A percentile compares a stretch with the other conserved stretches of the same genome.
These are phyloP conservation scores for Ocimum tenuiflorum DNA, from an alignment of 257 asterid species.

Conservation along the genomic window DNA sequence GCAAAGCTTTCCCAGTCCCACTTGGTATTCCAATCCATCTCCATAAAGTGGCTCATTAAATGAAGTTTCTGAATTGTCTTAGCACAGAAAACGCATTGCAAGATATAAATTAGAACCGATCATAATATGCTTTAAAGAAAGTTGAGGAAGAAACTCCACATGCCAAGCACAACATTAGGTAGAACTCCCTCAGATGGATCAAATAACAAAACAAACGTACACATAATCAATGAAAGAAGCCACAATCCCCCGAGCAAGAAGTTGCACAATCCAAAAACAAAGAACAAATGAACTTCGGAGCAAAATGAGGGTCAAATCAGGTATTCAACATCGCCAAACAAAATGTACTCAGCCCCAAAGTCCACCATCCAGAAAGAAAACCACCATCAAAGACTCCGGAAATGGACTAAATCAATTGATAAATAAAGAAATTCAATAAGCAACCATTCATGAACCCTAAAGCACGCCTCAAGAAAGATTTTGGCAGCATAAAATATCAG, in stretches of 20 bases:
- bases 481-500: constrained; percentile 16
- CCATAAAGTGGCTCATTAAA: constrained; percentile 31
- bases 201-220: neutral
- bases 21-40: constrained; percentile 72
- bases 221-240: constrained; percentile 17
- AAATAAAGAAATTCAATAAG: neutral
- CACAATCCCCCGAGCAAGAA: constrained; percentile 17
- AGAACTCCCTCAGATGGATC: neutral
- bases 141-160: neutral
- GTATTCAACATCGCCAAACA: neutral
- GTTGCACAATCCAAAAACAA: neutral
- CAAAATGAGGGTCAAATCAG: constrained; percentile 12
- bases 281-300: neutral
- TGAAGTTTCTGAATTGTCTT: constrained; percentile 20
- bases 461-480: constrained; percentile 11
- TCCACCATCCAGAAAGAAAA: constrained; percentile 2
- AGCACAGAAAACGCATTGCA: constrained; percentile 27
- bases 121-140: constrained; percentile 7
- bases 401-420: neutral
- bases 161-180: neutral
- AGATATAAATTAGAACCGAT: neutral
- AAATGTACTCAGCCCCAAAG: neutral
- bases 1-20: constrained; percentile 71
- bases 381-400: constrained; percentile 2
- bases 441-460: neutral